phyloP scores from a whole-genome alignment of 176 grass and related monocot species.

The Avena eriantha region DNA sequence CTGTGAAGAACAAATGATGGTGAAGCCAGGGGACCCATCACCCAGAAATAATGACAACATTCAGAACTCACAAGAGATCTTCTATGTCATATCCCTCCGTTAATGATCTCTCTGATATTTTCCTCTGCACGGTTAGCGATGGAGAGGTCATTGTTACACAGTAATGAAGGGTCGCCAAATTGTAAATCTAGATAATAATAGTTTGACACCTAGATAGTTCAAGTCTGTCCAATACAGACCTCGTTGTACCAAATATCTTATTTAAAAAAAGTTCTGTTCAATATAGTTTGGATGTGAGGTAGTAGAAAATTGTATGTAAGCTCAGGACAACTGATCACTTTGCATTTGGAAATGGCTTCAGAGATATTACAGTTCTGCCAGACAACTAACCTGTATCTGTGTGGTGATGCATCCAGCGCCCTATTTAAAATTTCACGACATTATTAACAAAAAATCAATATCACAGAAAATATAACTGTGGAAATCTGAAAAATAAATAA shows the following conservation, averaged over 20 bases:
- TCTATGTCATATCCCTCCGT: conserved; percentile 24
- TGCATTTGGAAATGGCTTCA: neutral
- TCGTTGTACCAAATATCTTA: neutral
- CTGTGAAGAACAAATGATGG: neutral
- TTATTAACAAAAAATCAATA: conserved; percentile 39
- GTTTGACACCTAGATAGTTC: neutral
- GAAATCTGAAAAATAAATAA: neutral
- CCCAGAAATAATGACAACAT: neutral
- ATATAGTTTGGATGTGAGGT: conserved; percentile 4
- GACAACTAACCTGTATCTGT: conserved; percentile 73
- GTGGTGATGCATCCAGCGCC: conserved; percentile 71
- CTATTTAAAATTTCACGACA: conserved; percentile 59
- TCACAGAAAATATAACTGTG: neutral
- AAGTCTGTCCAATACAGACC: neutral
- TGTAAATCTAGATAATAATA: neutral
- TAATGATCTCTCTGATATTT: conserved; percentile 53
- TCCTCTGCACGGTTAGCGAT: conserved; percentile 32
- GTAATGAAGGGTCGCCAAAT: conserved; percentile 23
- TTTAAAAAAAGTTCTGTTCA: neutral
- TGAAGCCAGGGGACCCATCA: neutral
- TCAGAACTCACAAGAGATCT: conserved; percentile 42
- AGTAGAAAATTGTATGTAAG: neutral
- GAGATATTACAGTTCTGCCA: neutral
- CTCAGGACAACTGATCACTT: neutral
- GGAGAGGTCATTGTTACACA: neutral